Evolutionary conservation across 2,329 filamentous ascomycete genomes (phyloP), one percentile per base, ranked within the genome.

Genomic region (Rhexocercosporidium sp.): DNA sequence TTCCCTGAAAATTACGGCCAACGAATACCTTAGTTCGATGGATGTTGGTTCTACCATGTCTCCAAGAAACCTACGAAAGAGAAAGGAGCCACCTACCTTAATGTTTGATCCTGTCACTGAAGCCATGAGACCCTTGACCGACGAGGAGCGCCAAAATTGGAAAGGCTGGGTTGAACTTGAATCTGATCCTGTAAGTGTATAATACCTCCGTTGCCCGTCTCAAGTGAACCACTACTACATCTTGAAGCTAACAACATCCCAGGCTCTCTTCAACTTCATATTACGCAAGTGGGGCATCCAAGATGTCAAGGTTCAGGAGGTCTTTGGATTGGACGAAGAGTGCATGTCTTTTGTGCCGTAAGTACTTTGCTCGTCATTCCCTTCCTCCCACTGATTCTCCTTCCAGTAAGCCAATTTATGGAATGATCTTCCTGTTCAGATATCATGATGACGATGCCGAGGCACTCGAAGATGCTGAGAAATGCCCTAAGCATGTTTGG

Each of bases 241-340:
- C 12, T 27, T 11, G 18, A 37, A 29, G 18, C 34, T 54, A 11
- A 65, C 16, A 51, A 59, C 53, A 54, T 39, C 3, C 14, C 68
- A 94, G 92, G 90, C 88, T 31, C 90, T 94, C 73, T 97, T 98
- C 82, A 96, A 94, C 74, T 88, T 89, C 46, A 95, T 98, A 77
- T 83, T 98, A 3, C 85, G 86, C 39, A 89, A 94, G 59, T 88
- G 96, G 67, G 94, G 94, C 25, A 91, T 96, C 4, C 82, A 85
- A 65, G 87, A 89, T 61, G 85, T 94, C 67, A 91, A 89, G 71
- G 86, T 95, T 0, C 87, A 92, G 68, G 94, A 98, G 76, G 83
- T 97, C 1, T 87, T 93, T 68, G 84, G 86, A 39, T 81, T 97
- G 20, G 92, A 96, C 65, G 84, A 89, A 69, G 85, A 87, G 9